phyloP scores from a whole-genome alignment of 179 eudicot genomes.

The Pouteria campechiana region DNA sequence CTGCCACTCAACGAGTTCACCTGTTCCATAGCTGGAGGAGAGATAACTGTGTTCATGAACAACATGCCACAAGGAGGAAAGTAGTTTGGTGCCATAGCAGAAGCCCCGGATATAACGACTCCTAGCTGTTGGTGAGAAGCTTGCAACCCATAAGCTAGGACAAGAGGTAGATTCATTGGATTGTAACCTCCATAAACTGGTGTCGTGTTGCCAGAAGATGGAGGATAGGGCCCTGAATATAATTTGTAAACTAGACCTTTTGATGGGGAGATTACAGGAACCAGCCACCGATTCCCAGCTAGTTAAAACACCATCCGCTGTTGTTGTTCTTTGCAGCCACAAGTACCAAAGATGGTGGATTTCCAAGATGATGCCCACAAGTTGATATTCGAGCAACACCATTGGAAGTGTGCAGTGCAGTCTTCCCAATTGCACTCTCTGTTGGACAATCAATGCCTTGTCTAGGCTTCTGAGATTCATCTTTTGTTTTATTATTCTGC shows the following conservation, averaged over 20 bases:
- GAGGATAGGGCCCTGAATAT: conserved; percentile 66
- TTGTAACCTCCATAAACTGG: conserved; percentile 29
- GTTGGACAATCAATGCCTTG: conserved; percentile 49
- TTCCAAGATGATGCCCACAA: conserved; percentile 19
- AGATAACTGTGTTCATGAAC: conserved; percentile 27
- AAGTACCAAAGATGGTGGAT: conserved; percentile 20
- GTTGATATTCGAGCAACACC: conserved; percentile 23
- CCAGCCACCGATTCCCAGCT: conserved; percentile 70
- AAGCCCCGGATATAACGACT: conserved; percentile 30
- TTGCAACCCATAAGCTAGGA: conserved; percentile 30
- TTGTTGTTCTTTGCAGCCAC: conserved; percentile 20
- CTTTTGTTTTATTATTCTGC: conserved; percentile 21
- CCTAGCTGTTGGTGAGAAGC: conserved; percentile 36
- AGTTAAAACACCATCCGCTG: conserved; percentile 46
- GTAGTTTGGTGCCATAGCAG: conserved; percentile 40
- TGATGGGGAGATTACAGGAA: conserved; percentile 90
- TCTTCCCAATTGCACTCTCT: conserved; percentile 52
- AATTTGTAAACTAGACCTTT: conserved; percentile 95
- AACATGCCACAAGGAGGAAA: conserved; percentile 74
- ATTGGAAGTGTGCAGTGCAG: conserved; percentile 31
- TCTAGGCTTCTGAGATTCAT: conserved; percentile 25
- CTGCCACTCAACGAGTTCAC: conserved; percentile 19
- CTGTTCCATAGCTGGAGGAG: conserved; percentile 48
- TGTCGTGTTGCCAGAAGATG: conserved; percentile 26
- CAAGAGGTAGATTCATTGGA: no score